Conservation (phyloP, 345 rosid species). For the Reutealis trisperma region DNA sequence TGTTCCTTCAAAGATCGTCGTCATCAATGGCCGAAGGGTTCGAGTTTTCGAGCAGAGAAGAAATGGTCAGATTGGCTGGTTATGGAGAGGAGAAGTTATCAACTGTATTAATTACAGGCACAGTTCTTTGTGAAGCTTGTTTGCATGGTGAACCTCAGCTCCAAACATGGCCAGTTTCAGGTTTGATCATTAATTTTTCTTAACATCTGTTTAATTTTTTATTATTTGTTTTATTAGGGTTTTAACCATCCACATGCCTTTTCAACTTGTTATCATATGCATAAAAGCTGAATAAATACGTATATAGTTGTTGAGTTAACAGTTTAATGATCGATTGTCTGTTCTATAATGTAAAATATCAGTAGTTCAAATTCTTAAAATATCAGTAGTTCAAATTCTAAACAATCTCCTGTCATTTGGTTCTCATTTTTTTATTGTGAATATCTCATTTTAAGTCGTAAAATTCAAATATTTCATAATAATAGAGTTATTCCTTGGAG, state of each 20-base stretch:
- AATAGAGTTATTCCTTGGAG: too few relatives aligned
- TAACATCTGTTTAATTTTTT: neutral
- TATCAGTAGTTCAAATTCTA: too few relatives aligned
- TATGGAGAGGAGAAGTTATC: slow-evolving; percentile 73
- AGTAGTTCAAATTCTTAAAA: too few relatives aligned
- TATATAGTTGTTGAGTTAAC: too few relatives aligned
- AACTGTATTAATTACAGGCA: slow-evolving; percentile 53
- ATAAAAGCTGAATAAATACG: too few relatives aligned
- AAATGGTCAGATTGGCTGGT: slow-evolving; percentile 61
- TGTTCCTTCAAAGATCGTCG: neutral
- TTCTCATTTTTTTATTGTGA: too few relatives aligned
- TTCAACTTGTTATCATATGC: neutral
- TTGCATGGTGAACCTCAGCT: slow-evolving; percentile 22
- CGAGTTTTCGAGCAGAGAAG: slow-evolving; percentile 45
- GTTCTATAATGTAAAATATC: too few relatives aligned
- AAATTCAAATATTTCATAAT: too few relatives aligned
- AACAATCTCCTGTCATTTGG: too few relatives aligned
- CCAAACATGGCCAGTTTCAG: slow-evolving; percentile 51
- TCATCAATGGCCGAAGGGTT: slow-evolving; percentile 18
- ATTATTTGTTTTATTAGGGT: neutral
- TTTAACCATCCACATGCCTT: too few relatives aligned
- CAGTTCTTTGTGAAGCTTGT: slow-evolving; percentile 37
- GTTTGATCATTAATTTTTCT: slow-evolving; percentile 17
- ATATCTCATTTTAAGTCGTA: too few relatives aligned
- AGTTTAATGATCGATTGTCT: too few relatives aligned